These are phyloP conservation scores for Thermomyces lanuginosus DNA, from an alignment of 2,329 filamentous ascomycete species.

Conservation along the genomic window DNA sequence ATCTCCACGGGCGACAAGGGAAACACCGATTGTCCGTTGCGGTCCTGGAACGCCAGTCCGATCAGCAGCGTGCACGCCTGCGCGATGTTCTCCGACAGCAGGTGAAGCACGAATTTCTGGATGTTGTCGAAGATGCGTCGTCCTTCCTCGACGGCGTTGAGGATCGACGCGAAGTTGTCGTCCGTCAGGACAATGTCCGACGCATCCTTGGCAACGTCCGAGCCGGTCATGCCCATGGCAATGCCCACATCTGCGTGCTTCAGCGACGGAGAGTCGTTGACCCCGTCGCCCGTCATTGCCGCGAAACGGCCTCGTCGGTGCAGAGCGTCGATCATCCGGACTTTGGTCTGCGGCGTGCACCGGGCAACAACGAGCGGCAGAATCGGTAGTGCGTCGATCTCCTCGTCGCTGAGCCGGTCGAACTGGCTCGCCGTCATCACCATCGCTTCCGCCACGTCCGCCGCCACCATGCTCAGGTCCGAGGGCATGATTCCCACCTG, in stretches of 20 bases:
- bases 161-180: conserved; percentile 77
- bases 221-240: conserved; percentile 67
- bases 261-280: conserved; percentile 72
- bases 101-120: conserved; percentile 69
- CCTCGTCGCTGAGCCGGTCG: conserved; percentile 56
- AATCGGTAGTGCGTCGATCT: conserved; percentile 23
- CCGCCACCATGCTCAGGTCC: conserved; percentile 44
- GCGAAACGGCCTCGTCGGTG: conserved; percentile 60
- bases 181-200: conserved; percentile 55
- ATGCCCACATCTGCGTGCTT: conserved; percentile 74
- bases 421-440: conserved; percentile 66
- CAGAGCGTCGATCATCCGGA: conserved; percentile 77
- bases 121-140: conserved; percentile 80
- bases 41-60: conserved; percentile 65
- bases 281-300: conserved; percentile 67
- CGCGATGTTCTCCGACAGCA: conserved; percentile 65
- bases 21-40: conserved; percentile 56
- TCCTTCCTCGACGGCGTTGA: conserved; percentile 68
- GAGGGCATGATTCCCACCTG: conserved; percentile 63
- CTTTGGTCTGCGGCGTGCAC: conserved; percentile 57
- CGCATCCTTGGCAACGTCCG: conserved; percentile 60
- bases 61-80: conserved; percentile 68
- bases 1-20: conserved; percentile 72
- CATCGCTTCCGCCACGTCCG: conserved; percentile 39
- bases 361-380: conserved; percentile 43